Evolutionary conservation across 2,329 filamentous ascomycete species (phyloP), one percentile per base, ranked within the genome.

Genomic region (Podosphaera xanthii): DNA sequence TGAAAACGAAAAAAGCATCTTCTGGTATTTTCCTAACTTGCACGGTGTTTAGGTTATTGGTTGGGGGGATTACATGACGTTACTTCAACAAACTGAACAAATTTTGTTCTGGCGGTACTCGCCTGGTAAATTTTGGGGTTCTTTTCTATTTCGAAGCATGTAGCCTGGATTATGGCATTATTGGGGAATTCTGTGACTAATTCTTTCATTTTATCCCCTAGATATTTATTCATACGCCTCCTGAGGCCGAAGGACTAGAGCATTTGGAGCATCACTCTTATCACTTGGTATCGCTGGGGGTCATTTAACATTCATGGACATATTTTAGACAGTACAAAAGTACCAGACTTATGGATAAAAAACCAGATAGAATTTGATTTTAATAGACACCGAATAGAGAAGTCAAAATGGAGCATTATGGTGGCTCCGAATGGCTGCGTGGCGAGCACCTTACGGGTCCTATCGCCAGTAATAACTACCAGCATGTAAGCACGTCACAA

Each of bases 1-100:
- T 22, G 22, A 44, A 6, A 44, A 44, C 40, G 40, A 44, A 44
- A 44, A 12, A 22, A 22, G 10, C n/a, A 44, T 44, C 40, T 44
- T 44, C 40, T 6, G 40, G 40, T 14, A 44, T 44, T 44, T 44
- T 22, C 22, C 22, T 22, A 44, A 12, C 40, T 44, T 6, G 40
- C 40, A 44, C 10, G 40, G 40, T 44, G 40, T 44, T 44, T 8
- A 44, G 40, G 40, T 44, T 44, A 22, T 22, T 22, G 80, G 67
- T 83, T 80, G 72, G 84, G 78, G 67, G 82, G 74, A 69, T 91
- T 87, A 71, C 83, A 82, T 69, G 80, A 87, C 81, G 54, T 86
- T 87, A 87, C 94, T 94, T 65, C 68, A 82, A 71, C 48, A 53
- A 52, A 38, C 35, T 60, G 48, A 49, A 42, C 38, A 55, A 12